A percentile compares a stretch with the other conserved stretches of the same genome.
Conservation (phyloP, 441 rosid species). For the Cnidoscolus chayamansa region DNA sequence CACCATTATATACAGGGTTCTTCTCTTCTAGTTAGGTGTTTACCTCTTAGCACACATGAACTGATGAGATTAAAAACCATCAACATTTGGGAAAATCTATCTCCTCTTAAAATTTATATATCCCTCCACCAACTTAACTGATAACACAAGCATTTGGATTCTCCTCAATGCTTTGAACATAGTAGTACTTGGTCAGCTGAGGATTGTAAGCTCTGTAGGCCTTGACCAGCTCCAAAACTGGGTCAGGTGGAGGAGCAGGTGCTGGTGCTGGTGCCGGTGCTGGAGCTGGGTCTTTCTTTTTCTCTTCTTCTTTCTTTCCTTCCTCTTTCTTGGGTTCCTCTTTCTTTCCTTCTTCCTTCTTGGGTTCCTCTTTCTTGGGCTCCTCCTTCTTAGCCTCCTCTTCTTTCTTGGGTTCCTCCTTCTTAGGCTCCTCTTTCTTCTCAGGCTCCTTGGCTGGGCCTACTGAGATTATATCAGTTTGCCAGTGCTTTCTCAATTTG, state of each 20-base stretch:
- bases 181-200: conserved; percentile 26
- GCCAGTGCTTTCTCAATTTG: conserved; percentile 84
- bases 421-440: conserved; percentile 79
- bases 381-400: conserved; percentile 30
- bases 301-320: conserved; percentile 23
- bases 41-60: conserved; percentile 24
- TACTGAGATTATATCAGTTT: conserved; percentile 57
- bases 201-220: conserved; percentile 32
- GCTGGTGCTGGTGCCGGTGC: conserved; percentile 34
- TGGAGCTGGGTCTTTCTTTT: conserved; percentile 23
- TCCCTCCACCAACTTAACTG: not conserved
- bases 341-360: conserved; percentile 49
- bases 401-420: conserved; percentile 48
- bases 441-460: conserved; percentile 94
- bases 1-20: conserved; percentile 32
- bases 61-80: conserved; percentile 34
- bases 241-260: conserved; percentile 22
- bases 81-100: conserved; percentile 22
- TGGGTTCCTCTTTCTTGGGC: conserved; percentile 15
- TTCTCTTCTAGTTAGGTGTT: conserved; percentile 15
- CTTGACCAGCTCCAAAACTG: conserved; percentile 29
- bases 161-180: conserved; percentile 37
- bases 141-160: conserved; percentile 1
- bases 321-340: conserved; percentile 46
- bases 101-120: not conserved